Evolutionary conservation across 169 alveolate genomes (phyloP).

Genomic region (Plasmodium cynomolgi): DNA sequence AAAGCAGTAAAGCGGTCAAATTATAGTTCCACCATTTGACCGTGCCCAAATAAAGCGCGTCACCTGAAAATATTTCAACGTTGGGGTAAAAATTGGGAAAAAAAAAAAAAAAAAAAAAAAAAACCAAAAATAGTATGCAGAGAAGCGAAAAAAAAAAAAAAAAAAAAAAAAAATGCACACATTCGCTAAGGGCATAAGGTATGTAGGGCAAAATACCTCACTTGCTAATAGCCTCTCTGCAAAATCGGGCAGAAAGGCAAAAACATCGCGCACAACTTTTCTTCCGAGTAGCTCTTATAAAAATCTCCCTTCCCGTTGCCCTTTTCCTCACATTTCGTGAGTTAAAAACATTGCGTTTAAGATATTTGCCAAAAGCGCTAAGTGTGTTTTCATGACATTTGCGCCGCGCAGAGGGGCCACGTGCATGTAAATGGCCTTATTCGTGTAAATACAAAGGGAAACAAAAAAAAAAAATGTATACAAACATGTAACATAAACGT

Average conservation of each 20-base stretch:
- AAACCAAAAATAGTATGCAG: too few relatives aligned
- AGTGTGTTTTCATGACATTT: not conserved
- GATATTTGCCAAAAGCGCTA: not conserved
- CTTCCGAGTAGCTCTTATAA: not conserved
- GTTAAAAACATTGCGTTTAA: not conserved
- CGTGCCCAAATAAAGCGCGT: not conserved
- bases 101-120: not conserved
- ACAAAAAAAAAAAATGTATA: not conserved
- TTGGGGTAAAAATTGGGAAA: not conserved
- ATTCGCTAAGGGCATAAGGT: not conserved
- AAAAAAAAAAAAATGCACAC: not conserved
- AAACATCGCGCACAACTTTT: not conserved
- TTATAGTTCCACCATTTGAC: not conserved
- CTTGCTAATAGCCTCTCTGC: not conserved
- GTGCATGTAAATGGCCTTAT: not conserved
- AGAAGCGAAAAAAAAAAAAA: not conserved
- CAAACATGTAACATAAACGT: slow-evolving; percentile 1
- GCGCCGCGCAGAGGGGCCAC: not conserved
- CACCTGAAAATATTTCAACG: not conserved
- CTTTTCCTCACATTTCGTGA: not conserved
- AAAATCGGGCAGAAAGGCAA: too few relatives aligned
- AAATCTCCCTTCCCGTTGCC: not conserved
- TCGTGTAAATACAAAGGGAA: not conserved
- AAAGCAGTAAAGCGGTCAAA: not conserved
- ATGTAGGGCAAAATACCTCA: not conserved